Percentiles rank a stretch among this genome's conserved stretches.
phyloP scores from a whole-genome alignment of 2,329 filamentous ascomycete genomes.

The Fusarium sp. region DNA sequence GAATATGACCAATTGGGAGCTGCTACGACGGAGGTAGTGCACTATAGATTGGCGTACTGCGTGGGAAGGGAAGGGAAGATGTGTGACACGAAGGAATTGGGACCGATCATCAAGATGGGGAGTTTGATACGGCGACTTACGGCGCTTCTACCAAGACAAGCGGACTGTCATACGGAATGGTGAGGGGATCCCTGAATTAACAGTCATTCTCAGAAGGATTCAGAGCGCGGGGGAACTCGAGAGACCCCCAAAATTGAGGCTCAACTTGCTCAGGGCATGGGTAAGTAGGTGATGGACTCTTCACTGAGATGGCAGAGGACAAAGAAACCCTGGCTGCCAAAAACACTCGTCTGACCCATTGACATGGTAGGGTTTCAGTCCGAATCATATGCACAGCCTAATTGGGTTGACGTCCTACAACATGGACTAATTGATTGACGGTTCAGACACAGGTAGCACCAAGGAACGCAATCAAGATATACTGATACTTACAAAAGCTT shows the following conservation, averaged over 20 bases:
- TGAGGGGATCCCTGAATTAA: neutral
- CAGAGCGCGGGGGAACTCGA: constrained; percentile 16
- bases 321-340: neutral
- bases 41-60: constrained; percentile 9
- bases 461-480: neutral
- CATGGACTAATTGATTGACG: neutral
- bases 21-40: constrained; percentile 5
- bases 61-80: neutral
- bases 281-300: neutral
- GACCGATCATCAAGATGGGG: neutral
- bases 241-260: constrained; percentile 36
- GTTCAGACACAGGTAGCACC: neutral
- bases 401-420: neutral
- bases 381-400: constrained; percentile 1
- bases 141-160: neutral
- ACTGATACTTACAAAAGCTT: neutral
- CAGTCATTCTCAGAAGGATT: neutral
- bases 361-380: neutral
- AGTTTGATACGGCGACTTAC: neutral
- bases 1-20: constrained; percentile 14
- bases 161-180: neutral
- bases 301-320: neutral
- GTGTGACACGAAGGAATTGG: neutral
- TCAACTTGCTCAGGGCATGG: constrained; percentile 1
- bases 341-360: constrained; percentile 17